Base-by-base conservation (phyloP, 2,329 filamentous ascomycete species). In the Stagonosporopsis vannaccii region DNA sequence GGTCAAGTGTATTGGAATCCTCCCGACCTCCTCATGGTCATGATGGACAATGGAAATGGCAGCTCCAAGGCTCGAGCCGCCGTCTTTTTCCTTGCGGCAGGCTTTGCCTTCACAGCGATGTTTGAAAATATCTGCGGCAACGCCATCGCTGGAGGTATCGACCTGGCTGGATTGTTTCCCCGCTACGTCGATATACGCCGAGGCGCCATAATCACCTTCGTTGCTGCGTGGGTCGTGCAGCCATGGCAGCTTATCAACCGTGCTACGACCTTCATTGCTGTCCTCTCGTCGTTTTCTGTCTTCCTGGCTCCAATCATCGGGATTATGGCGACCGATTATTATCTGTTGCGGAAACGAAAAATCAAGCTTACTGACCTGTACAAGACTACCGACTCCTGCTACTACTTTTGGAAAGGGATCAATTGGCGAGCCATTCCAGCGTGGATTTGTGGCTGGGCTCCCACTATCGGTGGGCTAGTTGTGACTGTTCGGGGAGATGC, bases 371-470 rank as follows among this genome's bases (percentile, higher is more conserved):
- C 66, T 15, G 72, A 78, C 49, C 56, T 79, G 6, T 80, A 79
- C 46, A 63, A 63, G 15, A 71, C 71, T 0, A 39, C 67, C 0
- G 64, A 75, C 19, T 76, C 77, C 0, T 68, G 68, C 8, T 82
- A 81, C 58, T 80, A 77, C 72, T 82, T 75, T 55, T 77, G 63
- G 60, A 72, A 77, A 7, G 80, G 79, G 0, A 36, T 81, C 33
- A 80, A 81, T 46, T 80, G 77, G 78, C 66, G 78, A 7, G 77
- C 76, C 0, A 66, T 79, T 20, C 69, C 76, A 4, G 72, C 78
- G 7, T 81, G 79, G 80, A 62, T 78, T 1, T 77, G 74, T 49
- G 79, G 79, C 3, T 80, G 78, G 76, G 71, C 71, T 13, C 79
- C 78, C 2, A 80, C 77, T 0, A 73, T 82, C 41, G 73, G 79